A percentile compares a stretch with the other conserved stretches of the same genome.
Evolutionary conservation across 129 eudicot species (phyloP).

Genomic region (Flaveria ramosissima): DNA sequence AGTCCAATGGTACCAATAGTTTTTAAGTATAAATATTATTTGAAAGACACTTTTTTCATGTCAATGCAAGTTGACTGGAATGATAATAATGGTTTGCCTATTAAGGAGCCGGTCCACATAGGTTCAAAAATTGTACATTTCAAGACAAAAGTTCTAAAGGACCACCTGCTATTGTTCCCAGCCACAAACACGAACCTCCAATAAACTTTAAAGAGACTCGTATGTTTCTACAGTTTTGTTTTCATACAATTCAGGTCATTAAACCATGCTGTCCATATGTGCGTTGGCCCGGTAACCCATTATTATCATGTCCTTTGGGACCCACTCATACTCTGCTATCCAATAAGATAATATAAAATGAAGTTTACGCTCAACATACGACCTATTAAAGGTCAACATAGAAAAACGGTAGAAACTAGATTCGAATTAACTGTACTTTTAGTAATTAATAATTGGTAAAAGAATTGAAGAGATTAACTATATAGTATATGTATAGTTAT

Average conservation of each 20-base stretch:
- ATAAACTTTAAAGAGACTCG: neutral
- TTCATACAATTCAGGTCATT: neutral
- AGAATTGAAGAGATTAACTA: neutral
- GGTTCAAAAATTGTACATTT: neutral
- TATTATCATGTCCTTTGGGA: neutral
- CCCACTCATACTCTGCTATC: neutral
- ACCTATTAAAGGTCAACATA: too few species aligned
- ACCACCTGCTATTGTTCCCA: slow-evolving; percentile 23
- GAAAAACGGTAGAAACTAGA: too few species aligned
- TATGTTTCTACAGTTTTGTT: neutral
- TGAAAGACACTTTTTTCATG: neutral
- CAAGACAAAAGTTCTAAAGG: slow-evolving; percentile 24
- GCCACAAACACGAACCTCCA: slow-evolving; percentile 23
- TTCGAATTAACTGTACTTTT: neutral
- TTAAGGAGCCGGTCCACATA: neutral
- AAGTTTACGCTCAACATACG: too few species aligned
- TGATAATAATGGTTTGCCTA: neutral
- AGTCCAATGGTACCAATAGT: too few species aligned
- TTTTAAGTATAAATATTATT: too few species aligned
- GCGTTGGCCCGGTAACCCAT: neutral
- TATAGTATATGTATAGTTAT: neutral
- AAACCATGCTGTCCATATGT: neutral
- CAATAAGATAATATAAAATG: neutral
- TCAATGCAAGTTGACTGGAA: slow-evolving; percentile 15
- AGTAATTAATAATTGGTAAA: neutral